Percentiles rank a stretch among this genome's conserved stretches.
These are phyloP conservation scores for Hirschioporus abietinus DNA, from an alignment of 768 basidiomycete species.

Conservation along the genomic window DNA sequence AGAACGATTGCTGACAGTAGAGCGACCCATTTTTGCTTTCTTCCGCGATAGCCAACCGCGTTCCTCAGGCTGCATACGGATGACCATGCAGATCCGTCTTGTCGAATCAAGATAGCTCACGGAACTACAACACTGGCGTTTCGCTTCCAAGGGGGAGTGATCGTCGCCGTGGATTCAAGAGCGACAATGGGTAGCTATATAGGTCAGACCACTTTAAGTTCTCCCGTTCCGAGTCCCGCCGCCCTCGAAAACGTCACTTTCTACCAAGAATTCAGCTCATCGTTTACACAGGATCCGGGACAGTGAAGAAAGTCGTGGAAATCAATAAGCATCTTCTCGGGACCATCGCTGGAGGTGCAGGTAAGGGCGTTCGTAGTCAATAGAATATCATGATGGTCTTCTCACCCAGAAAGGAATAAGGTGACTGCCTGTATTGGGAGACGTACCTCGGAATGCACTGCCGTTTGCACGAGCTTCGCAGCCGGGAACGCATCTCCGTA, in stretches of 20 bases:
- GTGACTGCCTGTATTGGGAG: constrained; percentile 97
- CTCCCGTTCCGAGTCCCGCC: constrained; percentile 7
- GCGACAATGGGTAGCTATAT: constrained; percentile 97
- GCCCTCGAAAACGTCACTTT: not conserved
- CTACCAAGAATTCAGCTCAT: not conserved
- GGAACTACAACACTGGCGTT: constrained; percentile 98
- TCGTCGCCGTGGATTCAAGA: constrained; percentile 95
- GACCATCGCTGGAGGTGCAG: constrained; percentile 99
- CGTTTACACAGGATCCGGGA: constrained; percentile 69
- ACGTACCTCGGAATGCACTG: constrained; percentile 99
- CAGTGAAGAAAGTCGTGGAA: constrained; percentile 99
- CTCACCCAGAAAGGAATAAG: constrained; percentile 33
- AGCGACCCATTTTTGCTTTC: constrained; percentile 7
- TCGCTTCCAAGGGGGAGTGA: constrained; percentile 93
- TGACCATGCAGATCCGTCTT: constrained; percentile 88
- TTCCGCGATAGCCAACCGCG: constrained; percentile 62
- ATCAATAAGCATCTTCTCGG: constrained; percentile 99
- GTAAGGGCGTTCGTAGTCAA: constrained; percentile 35
- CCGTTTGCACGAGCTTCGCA: constrained; percentile 91
- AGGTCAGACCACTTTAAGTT: constrained; percentile 56
- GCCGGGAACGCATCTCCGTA: constrained; percentile 94
- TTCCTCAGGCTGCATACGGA: constrained; percentile 94
- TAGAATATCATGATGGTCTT: not conserved
- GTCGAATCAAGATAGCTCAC: constrained; percentile 97
- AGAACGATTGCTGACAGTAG: not conserved